Conservation (phyloP, 129 eudicot genomes). For the Tanacetum coccineum region DNA sequence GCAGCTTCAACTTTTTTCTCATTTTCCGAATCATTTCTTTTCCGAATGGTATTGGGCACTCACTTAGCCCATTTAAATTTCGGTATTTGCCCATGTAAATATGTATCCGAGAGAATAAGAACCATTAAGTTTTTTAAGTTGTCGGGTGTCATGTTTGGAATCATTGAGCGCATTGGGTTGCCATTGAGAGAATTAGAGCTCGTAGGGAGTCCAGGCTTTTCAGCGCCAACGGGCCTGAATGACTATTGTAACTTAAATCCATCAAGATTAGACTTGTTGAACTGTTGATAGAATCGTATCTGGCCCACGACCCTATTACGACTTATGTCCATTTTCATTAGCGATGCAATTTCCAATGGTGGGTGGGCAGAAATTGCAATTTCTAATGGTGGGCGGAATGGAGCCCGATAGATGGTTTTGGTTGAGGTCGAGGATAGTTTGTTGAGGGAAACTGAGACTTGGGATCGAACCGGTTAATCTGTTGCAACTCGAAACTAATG, state of each 20-base stretch:
- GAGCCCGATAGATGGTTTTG: constrained; percentile 71
- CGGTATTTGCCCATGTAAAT: constrained; percentile 73
- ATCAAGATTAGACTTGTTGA: constrained; percentile 44
- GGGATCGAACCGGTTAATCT: constrained; percentile 66
- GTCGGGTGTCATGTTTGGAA: constrained; percentile 43
- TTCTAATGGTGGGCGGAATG: constrained; percentile 51
- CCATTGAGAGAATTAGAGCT: constrained; percentile 72
- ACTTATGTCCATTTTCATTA: too few species aligned
- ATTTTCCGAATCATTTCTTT: constrained; percentile 86
- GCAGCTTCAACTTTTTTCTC: constrained; percentile 67
- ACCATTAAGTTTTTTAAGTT: constrained; percentile 52
- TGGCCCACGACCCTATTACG: constrained; percentile 63
- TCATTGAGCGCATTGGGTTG: constrained; percentile 48
- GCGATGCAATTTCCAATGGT: constrained; percentile 46
- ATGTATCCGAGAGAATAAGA: constrained; percentile 60
- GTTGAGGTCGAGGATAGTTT: constrained; percentile 73
- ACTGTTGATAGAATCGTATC: constrained; percentile 36
- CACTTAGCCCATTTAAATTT: constrained; percentile 43
- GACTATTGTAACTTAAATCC: constrained; percentile 83
- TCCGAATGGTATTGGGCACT: constrained; percentile 75
- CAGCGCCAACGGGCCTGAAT: constrained; percentile 49
- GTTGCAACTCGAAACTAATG: constrained; percentile 81
- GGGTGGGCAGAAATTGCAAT: too few species aligned
- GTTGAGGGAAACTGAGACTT: constrained; percentile 31
- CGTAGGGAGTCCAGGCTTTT: constrained; percentile 54